Evolutionary conservation across 768 basidiomycete genomes (phyloP), one percentile per base, ranked within the genome.

Genomic region (Tylopilus balloui): DNA sequence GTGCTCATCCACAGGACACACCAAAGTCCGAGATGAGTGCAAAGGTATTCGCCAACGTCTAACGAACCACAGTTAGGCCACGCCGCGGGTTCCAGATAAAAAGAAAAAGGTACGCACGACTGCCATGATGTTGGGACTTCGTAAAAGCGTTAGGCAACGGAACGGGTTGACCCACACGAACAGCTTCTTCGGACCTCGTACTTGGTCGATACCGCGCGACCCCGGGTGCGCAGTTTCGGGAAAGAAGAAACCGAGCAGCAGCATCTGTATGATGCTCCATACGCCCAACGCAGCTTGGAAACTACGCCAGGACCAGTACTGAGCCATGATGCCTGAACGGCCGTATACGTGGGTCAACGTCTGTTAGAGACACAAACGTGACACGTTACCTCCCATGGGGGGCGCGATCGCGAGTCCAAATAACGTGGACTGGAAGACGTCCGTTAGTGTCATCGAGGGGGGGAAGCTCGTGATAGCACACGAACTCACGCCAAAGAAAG

Each of bases 201-300:
- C 48, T 51, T 78, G 78, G 45, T 83, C 82, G 2, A 83, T 68
- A 0, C 81, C 78, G 32, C 75, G 69, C 1, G 74, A 59, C 7
- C 79, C 76, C 1, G 85, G 84, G 55, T 83, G 80, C 42, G 76
- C 78, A 3, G 85, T 87, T 56, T 88, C 86, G 0, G 84, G 85
- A n/a, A 85, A 73, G 45, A 73, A 73, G 3, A 75, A 35, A 1
- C 60, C 42, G 27, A 85, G 69, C 6, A 68, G 51, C 6, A 74
- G 7, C 29, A 78, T 69, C 2, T 71, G 67, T 1, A 73, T 13
- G 0, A 77, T 31, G 2, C 75, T 76, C 32, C 69, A 61, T 0
- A 71, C 31, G 3, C 74, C 76, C 1, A 87, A 50, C 0, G 58
- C 56, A 8, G 65, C 58, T 58, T 88, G 84, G 63, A 84, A 76